A percentile compares a stretch with the other conserved stretches of the same genome.
These are phyloP conservation scores for Hypoxylon fuscum DNA, from an alignment of 495 filamentous ascomycete genomes.

Conservation along the genomic window DNA sequence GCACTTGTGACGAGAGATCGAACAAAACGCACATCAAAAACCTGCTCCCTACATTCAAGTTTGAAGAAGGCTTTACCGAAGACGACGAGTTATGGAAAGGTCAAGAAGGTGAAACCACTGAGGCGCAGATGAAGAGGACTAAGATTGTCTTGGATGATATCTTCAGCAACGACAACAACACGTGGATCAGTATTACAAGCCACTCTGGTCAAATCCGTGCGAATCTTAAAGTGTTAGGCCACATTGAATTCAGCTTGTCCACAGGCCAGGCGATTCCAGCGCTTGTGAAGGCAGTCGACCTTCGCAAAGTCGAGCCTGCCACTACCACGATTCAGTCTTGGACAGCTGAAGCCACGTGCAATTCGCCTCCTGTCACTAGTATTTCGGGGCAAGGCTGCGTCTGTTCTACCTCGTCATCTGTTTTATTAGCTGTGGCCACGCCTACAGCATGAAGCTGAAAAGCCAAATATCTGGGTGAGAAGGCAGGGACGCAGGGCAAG, in stretches of 20 bases:
- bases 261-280: slow-evolving; percentile 78
- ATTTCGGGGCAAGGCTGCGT: slow-evolving; percentile 54
- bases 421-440: slow-evolving; percentile 9
- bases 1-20: slow-evolving; percentile 77
- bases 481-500: not conserved
- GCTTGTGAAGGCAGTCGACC: slow-evolving; percentile 65
- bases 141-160: slow-evolving; percentile 68
- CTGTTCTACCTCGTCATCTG: slow-evolving; percentile 54
- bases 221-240: slow-evolving; percentile 64
- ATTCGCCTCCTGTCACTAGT: slow-evolving; percentile 57
- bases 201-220: slow-evolving; percentile 73
- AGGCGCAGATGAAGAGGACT: slow-evolving; percentile 64
- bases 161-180: slow-evolving; percentile 66
- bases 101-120: slow-evolving; percentile 61
- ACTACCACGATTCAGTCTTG: slow-evolving; percentile 53
- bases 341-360: slow-evolving; percentile 60
- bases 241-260: slow-evolving; percentile 66
- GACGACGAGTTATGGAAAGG: slow-evolving; percentile 70
- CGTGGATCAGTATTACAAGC: slow-evolving; percentile 71
- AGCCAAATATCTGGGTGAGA: not conserved
- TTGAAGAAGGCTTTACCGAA: slow-evolving; percentile 71
- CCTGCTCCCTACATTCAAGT: slow-evolving; percentile 64
- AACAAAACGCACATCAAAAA: slow-evolving; percentile 63
- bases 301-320: slow-evolving; percentile 28
- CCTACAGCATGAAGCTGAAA: slow-evolving; percentile 10